Base-by-base conservation (phyloP, 768 basidiomycete species). In the Lactarius indigo region DNA sequence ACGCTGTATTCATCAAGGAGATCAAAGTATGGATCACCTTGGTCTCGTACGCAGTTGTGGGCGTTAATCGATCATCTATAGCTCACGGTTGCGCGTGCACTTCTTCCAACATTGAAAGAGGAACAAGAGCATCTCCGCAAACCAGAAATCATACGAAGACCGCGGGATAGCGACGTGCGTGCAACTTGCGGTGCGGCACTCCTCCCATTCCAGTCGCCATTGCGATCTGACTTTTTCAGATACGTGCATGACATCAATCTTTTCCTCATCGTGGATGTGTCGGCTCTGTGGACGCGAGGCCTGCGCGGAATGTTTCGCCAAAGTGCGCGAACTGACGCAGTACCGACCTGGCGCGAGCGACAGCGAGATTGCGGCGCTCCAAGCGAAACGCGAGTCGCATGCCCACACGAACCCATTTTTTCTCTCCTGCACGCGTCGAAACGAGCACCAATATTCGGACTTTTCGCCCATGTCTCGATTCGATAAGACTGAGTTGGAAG, bases 231-330 rank as follows among this genome's bases (percentile, higher is more conserved):
- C 26, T 47, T 57, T 67, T 64, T 26, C 74, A 96, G 94, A 97
- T 76, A 93, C 91, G 2, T 97, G 95, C 76, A 91, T 93, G 83
- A 95, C 93, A 5, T 96, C 94, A 15, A 87, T 96, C 64, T 96
- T 96, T 76, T 89, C 90, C 7, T 87, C 86, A 64, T 90, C 87
- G 35, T 96, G 91, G 87, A 91, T 96, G 85, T 96, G 94, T 75
- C 84, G 90, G n/a, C 74, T 85, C 44, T 98, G 96, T 75, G 96
- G 93, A 5, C 86, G 92, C 12, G 96, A 97, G 76, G 87, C 91
- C 10, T 98, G 96, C 74, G 81, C 87, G 1, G 90, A 92, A 66
- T 97, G 96, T 74, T 91, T 85, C 72, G 80, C 83, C 31, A 87
- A 85, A 69, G 85, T 96, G 61, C 77, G 79, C 63, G 85, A 87